Percentiles rank a stretch among this genome's conserved stretches.
Evolutionary conservation across 257 asterid genomes (phyloP).

Genomic region (Cinchona pubescens): DNA sequence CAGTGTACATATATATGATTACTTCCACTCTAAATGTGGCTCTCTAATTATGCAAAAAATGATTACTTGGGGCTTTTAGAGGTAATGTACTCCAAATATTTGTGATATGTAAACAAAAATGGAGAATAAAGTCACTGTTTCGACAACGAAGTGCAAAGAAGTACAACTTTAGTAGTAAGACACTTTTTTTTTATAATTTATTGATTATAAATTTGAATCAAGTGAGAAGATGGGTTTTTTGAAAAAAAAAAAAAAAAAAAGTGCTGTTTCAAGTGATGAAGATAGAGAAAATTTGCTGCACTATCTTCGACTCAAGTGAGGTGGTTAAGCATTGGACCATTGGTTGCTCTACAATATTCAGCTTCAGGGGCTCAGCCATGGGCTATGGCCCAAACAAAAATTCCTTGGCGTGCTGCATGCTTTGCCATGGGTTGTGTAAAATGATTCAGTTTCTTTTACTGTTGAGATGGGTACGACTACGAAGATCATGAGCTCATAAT

Average conservation of each 20-base stretch:
- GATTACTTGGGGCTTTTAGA: too few species aligned
- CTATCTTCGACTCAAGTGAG: background rate
- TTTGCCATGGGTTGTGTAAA: background rate
- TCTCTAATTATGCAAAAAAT: background rate
- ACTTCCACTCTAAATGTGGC: background rate
- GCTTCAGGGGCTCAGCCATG: background rate
- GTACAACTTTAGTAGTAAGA: too few species aligned
- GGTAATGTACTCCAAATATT: background rate
- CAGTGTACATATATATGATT: constrained; percentile 8
- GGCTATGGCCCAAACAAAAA: background rate
- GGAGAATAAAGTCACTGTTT: background rate
- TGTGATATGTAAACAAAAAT: background rate
- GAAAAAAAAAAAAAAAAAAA: too few species aligned
- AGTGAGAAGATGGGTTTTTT: too few species aligned
- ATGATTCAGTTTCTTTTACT: background rate
- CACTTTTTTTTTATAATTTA: too few species aligned
- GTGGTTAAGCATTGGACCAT: too few species aligned
- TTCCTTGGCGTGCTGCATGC: background rate
- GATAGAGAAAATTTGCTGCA: background rate
- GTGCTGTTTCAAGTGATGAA: background rate
- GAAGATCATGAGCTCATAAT: background rate
- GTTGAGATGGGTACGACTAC: background rate
- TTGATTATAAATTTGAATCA: too few species aligned
- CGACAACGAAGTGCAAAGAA: too few species aligned
- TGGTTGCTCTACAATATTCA: too few species aligned